Evolutionary conservation across 192 early-diverging fungal genomes (phyloP), one percentile per base, ranked within the genome.

Genomic region (Umbelopsis isabellina): DNA sequence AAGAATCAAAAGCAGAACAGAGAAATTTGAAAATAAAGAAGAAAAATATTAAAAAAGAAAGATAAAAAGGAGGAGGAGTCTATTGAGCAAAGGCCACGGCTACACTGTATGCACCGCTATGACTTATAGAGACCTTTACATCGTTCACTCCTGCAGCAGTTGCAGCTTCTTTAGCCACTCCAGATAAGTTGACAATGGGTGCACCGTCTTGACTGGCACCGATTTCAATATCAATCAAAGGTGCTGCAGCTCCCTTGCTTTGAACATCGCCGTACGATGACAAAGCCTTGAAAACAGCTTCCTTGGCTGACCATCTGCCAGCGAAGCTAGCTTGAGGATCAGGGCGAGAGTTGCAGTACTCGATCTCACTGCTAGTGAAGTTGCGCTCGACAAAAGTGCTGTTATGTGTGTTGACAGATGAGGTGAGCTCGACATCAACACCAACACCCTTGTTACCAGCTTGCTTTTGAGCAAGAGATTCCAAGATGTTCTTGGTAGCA

Each of bases 281-380:
- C 23, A 98, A 89, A 15, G 96, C 95, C 87, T 98, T 98, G 75
- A 98, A 85, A 16, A 94, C 93, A 1, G 96, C 93, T 74, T 98
- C 96, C 86, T 98, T 98, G 65, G 96, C 96, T 8, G 91, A 92
- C 96, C 96, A 98, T 33, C 91, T 88, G 61, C 96, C 96, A 37
- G 96, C 91, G 80, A 93, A 95, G 80, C 92, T 94, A 0, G 94
- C 84, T 70, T 89, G 88, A 16, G 92, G 88, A 73, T 90, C 88
- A 13, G 94, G 86, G 1, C 85, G 83, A 33, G 72, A 65, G 46
- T 77, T 49, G 81, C 96, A 98, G 81, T 98, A 96, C 4, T 75
- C 80, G 48, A 89, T 88, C 76, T 97, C 95, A n/a, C 77, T 74
- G 4, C 30, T 22, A 1, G 95, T 98, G 65, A 96, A 97, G 86